These are phyloP conservation scores for Pilasporangium apinafurcum DNA, from an alignment of 352 stramenopile species.

Conservation along the genomic window DNA sequence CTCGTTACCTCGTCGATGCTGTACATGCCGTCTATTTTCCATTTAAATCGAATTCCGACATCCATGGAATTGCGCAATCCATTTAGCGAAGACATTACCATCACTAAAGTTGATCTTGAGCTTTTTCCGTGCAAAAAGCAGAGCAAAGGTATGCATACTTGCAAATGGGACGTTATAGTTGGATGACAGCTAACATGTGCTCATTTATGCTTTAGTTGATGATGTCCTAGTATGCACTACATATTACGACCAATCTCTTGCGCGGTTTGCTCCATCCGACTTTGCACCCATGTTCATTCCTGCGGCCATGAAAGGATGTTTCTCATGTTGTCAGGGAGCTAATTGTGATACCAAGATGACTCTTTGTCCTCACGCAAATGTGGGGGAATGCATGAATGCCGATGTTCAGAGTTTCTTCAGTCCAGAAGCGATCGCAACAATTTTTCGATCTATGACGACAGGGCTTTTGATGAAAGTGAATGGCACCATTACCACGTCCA, in stretches of 20 bases:
- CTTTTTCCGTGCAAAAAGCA: slow-evolving; percentile 77
- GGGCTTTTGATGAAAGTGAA: slow-evolving; percentile 79
- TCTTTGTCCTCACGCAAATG: slow-evolving; percentile 51
- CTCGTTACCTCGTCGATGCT: slow-evolving; percentile 73
- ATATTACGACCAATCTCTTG: slow-evolving; percentile 59
- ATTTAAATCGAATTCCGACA: slow-evolving; percentile 62
- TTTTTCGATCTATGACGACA: slow-evolving; percentile 65
- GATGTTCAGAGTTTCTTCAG: slow-evolving; percentile 63
- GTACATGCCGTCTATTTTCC: slow-evolving; percentile 67
- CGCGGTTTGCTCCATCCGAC: slow-evolving; percentile 48
- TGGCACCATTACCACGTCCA: slow-evolving; percentile 61
- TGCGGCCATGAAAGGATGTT: slow-evolving; percentile 53
- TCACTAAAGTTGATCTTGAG: slow-evolving; percentile 56
- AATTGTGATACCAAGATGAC: slow-evolving; percentile 39
- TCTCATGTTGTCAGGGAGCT: slow-evolving; percentile 69
- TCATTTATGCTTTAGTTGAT: slow-evolving; percentile 15
- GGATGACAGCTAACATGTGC: background rate
- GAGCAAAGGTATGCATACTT: slow-evolving; percentile 22
- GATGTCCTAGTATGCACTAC: slow-evolving; percentile 52
- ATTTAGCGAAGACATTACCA: slow-evolving; percentile 74
- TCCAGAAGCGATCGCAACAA: slow-evolving; percentile 63
- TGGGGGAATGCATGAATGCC: slow-evolving; percentile 60
- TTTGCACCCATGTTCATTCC: slow-evolving; percentile 76
- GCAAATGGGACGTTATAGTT: background rate
- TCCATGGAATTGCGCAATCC: slow-evolving; percentile 72